phyloP scores from a whole-genome alignment of 768 basidiomycete species.

The Clitopilus hobsonii region DNA sequence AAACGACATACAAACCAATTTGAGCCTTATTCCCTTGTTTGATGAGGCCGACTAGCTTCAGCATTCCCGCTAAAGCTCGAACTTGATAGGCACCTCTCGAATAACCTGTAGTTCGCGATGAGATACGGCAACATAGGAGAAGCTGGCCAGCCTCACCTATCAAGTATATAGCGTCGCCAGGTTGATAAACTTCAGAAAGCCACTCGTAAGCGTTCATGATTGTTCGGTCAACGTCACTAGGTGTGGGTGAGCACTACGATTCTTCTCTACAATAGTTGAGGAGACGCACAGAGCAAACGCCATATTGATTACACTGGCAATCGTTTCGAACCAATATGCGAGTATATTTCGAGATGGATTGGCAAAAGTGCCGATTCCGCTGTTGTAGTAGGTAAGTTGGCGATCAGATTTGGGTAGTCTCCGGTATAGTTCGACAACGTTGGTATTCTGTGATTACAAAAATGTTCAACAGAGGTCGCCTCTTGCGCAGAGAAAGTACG shows the following conservation, averaged over 20 bases:
- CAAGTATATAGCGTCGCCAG: slow-evolving; percentile 20
- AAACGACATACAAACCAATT: slow-evolving; percentile 27
- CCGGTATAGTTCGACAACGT: slow-evolving; percentile 25
- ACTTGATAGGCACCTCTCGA: slow-evolving; percentile 31
- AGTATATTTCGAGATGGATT: slow-evolving; percentile 13
- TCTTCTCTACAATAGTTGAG: neutral
- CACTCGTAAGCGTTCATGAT: slow-evolving; percentile 22
- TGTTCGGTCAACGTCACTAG: slow-evolving; percentile 23
- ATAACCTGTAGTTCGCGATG: slow-evolving; percentile 18
- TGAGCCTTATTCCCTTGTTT: slow-evolving; percentile 30
- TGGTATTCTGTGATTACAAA: slow-evolving; percentile 26
- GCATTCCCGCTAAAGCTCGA: slow-evolving; percentile 24
- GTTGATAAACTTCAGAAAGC: slow-evolving; percentile 20
- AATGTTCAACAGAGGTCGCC: neutral
- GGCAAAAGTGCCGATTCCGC: slow-evolving; percentile 27
- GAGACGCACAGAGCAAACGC: slow-evolving; percentile 29
- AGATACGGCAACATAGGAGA: neutral
- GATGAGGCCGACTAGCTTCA: slow-evolving; percentile 27
- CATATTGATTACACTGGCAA: slow-evolving; percentile 26
- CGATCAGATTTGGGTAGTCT: slow-evolving; percentile 13
- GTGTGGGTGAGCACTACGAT: neutral
- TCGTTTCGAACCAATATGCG: slow-evolving; percentile 12
- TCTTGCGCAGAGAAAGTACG: neutral
- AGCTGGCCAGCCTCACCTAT: slow-evolving; percentile 13
- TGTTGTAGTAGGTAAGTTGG: slow-evolving; percentile 26